Percentiles rank a stretch among this genome's conserved stretches.
These are phyloP conservation scores for Fragilaria crotonensis DNA, from an alignment of 108 stramenopile genomes.

Conservation along the genomic window DNA sequence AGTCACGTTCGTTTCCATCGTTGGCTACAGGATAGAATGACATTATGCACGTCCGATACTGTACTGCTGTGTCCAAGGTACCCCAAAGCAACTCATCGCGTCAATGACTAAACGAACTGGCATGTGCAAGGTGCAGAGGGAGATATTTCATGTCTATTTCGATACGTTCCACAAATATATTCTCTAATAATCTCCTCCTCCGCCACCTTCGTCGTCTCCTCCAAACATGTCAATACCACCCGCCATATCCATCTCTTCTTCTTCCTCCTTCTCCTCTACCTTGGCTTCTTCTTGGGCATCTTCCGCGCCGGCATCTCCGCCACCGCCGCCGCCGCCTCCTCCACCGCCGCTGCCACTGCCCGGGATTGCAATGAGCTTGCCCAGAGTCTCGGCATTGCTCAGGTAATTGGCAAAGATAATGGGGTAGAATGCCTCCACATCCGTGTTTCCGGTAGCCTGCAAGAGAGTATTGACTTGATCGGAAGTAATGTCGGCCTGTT, in stretches of 20 bases:
- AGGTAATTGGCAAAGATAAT: constrained; percentile 90
- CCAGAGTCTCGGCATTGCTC: constrained; percentile 66
- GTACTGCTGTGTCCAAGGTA: no score
- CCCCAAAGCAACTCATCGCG: no score
- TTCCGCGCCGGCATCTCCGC: constrained; percentile 53
- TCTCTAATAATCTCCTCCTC: constrained; percentile 49
- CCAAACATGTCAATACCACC: constrained; percentile 88
- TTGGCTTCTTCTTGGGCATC: constrained; percentile 62
- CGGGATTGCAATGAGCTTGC: constrained; percentile 71
- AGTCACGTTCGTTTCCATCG: no score
- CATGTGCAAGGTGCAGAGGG: background rate
- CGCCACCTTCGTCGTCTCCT: constrained; percentile 46
- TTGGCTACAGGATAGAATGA: no score
- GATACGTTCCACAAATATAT: constrained; percentile 1
- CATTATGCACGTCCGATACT: no score
- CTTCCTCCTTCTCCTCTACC: constrained; percentile 59
- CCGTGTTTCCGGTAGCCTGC: constrained; percentile 88
- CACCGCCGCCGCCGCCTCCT: constrained; percentile 67
- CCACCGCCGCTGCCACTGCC: constrained; percentile 77
- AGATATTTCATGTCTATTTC: background rate
- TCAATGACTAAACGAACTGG: background rate
- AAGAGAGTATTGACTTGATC: constrained; percentile 86
- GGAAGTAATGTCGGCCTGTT: constrained; percentile 81
- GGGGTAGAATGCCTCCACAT: constrained; percentile 93
- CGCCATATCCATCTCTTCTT: constrained; percentile 65